Conservation (phyloP, 2,329 filamentous ascomycete species). For the Colletotrichum paranaense region DNA sequence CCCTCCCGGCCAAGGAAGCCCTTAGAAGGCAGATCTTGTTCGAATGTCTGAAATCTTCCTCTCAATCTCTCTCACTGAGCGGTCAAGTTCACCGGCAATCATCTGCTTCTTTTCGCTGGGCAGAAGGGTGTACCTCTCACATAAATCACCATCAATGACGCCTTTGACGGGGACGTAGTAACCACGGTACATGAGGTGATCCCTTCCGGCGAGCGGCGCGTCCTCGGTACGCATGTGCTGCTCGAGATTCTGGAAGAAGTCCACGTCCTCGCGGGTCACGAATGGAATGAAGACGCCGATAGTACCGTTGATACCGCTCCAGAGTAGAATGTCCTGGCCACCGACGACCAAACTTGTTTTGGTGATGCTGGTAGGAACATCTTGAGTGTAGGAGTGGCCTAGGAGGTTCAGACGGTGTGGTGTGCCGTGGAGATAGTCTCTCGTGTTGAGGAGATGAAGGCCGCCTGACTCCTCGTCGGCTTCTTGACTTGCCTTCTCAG, state of each 20-base stretch:
- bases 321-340: conserved; percentile 90
- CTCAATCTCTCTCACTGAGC: conserved; percentile 92
- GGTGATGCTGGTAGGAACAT: conserved; percentile 90
- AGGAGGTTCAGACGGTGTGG: conserved; percentile 87
- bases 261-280: conserved; percentile 88
- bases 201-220: conserved; percentile 87
- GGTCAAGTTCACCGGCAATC: conserved; percentile 93
- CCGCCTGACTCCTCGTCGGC: conserved; percentile 93
- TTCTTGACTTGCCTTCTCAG: conserved; percentile 85
- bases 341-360: conserved; percentile 92
- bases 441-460: conserved; percentile 89
- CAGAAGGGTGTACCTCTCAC: conserved; percentile 88
- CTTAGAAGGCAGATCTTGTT: conserved; percentile 68
- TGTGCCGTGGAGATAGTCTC: conserved; percentile 89
- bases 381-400: conserved; percentile 90
- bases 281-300: conserved; percentile 95
- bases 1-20: background rate
- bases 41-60: conserved; percentile 85
- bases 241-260: conserved; percentile 97
- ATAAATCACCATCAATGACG: conserved; percentile 95
- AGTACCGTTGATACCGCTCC: conserved; percentile 94
- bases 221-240: conserved; percentile 88
- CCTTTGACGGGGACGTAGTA: conserved; percentile 98
- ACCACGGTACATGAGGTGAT: conserved; percentile 94
- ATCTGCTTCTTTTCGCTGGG: conserved; percentile 91